Percentiles rank a stretch among this genome's conserved stretches.
phyloP scores from a whole-genome alignment of 495 filamentous ascomycete species.

The Aspergillus panamensis region DNA sequence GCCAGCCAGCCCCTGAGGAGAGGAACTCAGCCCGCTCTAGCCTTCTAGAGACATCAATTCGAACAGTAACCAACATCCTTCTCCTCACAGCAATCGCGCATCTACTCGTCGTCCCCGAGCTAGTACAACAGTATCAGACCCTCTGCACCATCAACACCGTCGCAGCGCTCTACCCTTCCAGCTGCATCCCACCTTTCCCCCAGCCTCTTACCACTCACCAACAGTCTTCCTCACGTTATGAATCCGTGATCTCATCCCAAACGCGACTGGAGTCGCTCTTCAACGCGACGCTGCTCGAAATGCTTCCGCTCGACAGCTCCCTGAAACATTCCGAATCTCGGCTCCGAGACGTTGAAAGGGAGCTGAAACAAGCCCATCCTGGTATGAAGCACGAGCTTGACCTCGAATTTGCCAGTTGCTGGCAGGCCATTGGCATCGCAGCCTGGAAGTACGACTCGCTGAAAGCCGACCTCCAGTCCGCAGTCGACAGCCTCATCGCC shows the following conservation, averaged over 20 bases:
- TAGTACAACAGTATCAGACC: constrained; percentile 35
- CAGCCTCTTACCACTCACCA: constrained; percentile 14
- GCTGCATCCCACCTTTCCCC: constrained; percentile 27
- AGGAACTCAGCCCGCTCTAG: background rate
- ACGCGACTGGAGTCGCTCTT: constrained; percentile 34
- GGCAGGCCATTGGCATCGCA: constrained; percentile 34
- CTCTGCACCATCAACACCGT: constrained; percentile 31
- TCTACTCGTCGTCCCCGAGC: constrained; percentile 40
- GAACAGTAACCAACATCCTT: constrained; percentile 31
- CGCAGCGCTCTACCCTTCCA: constrained; percentile 33
- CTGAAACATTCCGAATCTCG: constrained; percentile 39
- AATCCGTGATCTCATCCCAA: constrained; percentile 28
- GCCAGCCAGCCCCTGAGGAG: background rate
- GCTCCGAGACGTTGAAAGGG: constrained; percentile 30
- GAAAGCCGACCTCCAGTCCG: constrained; percentile 39
- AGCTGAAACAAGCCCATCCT: constrained; percentile 33
- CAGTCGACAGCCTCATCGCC: constrained; percentile 37
- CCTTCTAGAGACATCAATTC: constrained; percentile 18
- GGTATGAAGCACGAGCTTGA: constrained; percentile 37
- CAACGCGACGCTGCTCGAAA: constrained; percentile 31
- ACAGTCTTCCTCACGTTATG: constrained; percentile 17
- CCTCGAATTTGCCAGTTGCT: constrained; percentile 43
- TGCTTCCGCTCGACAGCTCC: constrained; percentile 25
- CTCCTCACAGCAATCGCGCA: constrained; percentile 35
- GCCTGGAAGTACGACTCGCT: constrained; percentile 40